These are phyloP conservation scores for Phytophthora crassamura DNA, from an alignment of 352 stramenopile genomes.

Conservation along the genomic window DNA sequence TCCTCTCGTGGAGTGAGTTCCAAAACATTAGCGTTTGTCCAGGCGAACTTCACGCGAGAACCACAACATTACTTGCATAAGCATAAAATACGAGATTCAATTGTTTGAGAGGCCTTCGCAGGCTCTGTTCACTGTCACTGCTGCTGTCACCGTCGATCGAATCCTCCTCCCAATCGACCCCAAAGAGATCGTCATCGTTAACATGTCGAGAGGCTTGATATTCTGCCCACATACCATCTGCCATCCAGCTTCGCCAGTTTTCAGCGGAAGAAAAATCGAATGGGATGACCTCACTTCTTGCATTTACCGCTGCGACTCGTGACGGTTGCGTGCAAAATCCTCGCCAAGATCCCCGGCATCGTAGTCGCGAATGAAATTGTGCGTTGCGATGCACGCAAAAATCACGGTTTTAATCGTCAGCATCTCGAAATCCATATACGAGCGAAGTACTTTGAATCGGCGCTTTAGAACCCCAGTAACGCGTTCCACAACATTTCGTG, in stretches of 20 bases:
- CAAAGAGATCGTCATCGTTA: neutral
- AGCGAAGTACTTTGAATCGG: conserved; percentile 9
- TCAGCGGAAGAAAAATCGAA: conserved; percentile 8
- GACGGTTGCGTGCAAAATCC: neutral
- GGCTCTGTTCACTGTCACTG: conserved; percentile 1
- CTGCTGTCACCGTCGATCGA: neutral
- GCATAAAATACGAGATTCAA: too few relatives aligned
- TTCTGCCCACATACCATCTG: neutral
- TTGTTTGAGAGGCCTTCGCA: too few relatives aligned
- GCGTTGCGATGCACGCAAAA: conserved; percentile 1
- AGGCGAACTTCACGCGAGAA: too few relatives aligned
- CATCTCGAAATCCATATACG: conserved; percentile 12
- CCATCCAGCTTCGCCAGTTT: conserved; percentile 1
- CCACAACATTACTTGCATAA: too few relatives aligned
- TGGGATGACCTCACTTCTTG: neutral
- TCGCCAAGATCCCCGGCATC: conserved; percentile 1
- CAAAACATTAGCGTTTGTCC: too few relatives aligned
- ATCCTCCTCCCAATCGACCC: neutral
- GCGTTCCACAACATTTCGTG: conserved; percentile 20
- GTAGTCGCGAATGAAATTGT: conserved; percentile 18
- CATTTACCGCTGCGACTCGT: neutral
- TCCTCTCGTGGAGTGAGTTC: too few relatives aligned
- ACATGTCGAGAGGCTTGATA: neutral
- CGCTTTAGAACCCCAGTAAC: conserved; percentile 26
- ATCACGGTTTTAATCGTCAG: neutral